Conservation (phyloP, 2,329 filamentous ascomycete genomes). For the Colletotrichum theobromicola region DNA sequence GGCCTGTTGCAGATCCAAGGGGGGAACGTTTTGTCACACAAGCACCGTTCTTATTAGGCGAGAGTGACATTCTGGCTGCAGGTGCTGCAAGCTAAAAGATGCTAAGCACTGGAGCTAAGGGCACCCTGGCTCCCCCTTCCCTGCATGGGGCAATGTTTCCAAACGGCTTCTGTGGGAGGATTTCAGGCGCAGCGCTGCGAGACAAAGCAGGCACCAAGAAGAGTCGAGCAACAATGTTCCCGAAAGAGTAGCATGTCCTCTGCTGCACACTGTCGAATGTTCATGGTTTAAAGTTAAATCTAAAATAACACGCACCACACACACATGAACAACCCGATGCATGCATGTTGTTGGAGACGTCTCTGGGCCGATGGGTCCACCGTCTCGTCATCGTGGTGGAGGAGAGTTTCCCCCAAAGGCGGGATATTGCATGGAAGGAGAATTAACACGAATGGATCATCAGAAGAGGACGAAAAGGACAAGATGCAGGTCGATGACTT, state of each 20-base stretch:
- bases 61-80: not conserved
- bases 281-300: not conserved
- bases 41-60: not conserved
- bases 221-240: not conserved
- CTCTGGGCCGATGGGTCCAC: not conserved
- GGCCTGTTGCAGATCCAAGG: not conserved
- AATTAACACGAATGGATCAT: not conserved
- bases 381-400: not conserved
- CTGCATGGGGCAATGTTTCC: slow-evolving; percentile 10
- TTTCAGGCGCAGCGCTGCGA: not conserved
- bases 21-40: not conserved
- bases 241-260: not conserved
- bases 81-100: not conserved
- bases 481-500: not conserved
- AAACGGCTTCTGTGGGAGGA: slow-evolving; percentile 4
- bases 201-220: not conserved
- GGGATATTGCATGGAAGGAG: not conserved
- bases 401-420: not conserved
- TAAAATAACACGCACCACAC: not conserved
- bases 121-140: not conserved
- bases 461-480: not conserved
- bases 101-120: not conserved
- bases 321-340: not conserved
- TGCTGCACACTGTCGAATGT: not conserved
- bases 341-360: not conserved